Evolutionary conservation across 371 early-diverging fungal species (phyloP).

Genomic region (Basidiobolus meristosporus): DNA sequence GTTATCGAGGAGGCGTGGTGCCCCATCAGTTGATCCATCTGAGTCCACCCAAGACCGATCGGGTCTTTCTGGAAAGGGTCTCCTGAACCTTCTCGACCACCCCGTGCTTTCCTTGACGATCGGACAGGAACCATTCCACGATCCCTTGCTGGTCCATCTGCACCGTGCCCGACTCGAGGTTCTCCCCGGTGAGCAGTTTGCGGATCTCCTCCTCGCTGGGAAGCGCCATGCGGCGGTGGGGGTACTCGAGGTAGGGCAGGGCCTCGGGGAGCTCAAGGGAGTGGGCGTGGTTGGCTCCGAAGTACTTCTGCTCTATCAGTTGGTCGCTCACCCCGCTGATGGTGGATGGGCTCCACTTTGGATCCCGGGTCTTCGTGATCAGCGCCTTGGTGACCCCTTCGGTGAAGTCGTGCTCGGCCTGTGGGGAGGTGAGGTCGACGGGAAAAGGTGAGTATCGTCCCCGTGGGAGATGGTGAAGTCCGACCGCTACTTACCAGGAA

Average conservation of each 20-base stretch:
- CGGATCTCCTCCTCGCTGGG: background rate
- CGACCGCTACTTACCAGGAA: constrained; percentile 29
- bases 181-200: constrained; percentile 20
- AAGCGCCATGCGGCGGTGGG: background rate
- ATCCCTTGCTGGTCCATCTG: constrained; percentile 37
- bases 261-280: constrained; percentile 12
- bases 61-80: constrained; percentile 35
- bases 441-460: too few species aligned
- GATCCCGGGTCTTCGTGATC: constrained; percentile 11
- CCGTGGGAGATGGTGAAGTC: constrained; percentile 3
- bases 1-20: too few species aligned
- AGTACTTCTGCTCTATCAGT: constrained; percentile 30
- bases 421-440: constrained; percentile 1
- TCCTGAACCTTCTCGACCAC: constrained; percentile 46
- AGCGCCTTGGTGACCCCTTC: constrained; percentile 74
- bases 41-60: constrained; percentile 9
- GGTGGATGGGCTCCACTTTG: too few species aligned
- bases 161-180: constrained; percentile 22
- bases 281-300: constrained; percentile 15
- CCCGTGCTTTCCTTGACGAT: constrained; percentile 39
- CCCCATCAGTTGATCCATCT: constrained; percentile 21
- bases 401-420: constrained; percentile 55
- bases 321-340: too few species aligned
- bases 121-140: constrained; percentile 36
- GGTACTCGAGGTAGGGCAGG: constrained; percentile 5